A percentile compares a stretch with the other conserved stretches of the same genome.
Evolutionary conservation across 441 rosid genomes (phyloP).

Genomic region (Gossypium gossypioides): DNA sequence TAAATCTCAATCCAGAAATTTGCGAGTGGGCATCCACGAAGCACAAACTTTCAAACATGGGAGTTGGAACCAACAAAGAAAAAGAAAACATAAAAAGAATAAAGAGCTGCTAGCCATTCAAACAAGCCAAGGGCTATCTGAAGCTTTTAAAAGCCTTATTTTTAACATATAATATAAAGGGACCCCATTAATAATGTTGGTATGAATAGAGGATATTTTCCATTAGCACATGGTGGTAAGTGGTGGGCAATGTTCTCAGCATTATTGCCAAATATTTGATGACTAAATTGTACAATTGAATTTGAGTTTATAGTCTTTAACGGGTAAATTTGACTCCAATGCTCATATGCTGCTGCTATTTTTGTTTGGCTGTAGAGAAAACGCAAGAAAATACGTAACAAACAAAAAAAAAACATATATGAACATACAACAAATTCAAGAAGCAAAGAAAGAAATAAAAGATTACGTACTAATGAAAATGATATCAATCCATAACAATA

Average conservation of each 20-base stretch:
- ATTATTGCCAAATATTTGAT: background rate
- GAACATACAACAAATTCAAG: background rate
- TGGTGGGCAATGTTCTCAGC: background rate
- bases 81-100: background rate
- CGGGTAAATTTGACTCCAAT: background rate
- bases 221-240: background rate
- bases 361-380: background rate
- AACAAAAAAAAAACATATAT: background rate
- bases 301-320: background rate
- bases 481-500: constrained; percentile 8
- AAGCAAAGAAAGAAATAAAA: background rate
- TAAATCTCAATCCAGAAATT: too few species aligned
- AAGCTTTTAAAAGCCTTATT: background rate
- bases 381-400: background rate
- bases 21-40: background rate
- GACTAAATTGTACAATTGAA: background rate
- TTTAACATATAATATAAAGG: background rate
- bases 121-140: background rate
- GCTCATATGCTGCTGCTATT: background rate
- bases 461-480: constrained; percentile 1
- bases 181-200: background rate
- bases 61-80: background rate
- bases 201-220: background rate
- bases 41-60: background rate
- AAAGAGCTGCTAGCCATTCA: background rate